Evolutionary conservation across 2,329 filamentous ascomycete genomes (phyloP).

Genomic region (Anthostomella pinea): DNA sequence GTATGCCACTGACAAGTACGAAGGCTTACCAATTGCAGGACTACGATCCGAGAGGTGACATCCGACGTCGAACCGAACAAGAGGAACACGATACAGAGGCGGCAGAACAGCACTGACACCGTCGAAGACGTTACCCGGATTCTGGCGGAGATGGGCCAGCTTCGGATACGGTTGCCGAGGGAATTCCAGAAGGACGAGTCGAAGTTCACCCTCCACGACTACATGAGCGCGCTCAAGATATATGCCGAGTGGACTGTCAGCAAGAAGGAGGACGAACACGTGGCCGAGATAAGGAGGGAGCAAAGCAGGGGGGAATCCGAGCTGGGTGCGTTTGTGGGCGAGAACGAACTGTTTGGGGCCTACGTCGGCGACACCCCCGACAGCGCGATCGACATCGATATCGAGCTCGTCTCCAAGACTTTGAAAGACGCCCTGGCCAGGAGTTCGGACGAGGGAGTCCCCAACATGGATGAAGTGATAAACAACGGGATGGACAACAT

Average conservation of each 20-base stretch:
- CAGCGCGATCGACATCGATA: conserved; percentile 39
- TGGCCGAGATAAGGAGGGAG: conserved; percentile 5
- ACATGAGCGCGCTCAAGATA: conserved; percentile 67
- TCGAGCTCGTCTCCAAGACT: conserved; percentile 24
- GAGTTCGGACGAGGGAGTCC: conserved; percentile 16
- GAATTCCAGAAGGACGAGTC: conserved; percentile 63
- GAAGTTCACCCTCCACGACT: conserved; percentile 65
- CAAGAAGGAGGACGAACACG: conserved; percentile 19
- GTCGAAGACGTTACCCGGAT: conserved; percentile 33
- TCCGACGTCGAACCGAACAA: conserved; percentile 18
- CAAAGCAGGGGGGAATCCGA: conserved; percentile 4
- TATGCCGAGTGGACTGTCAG: conserved; percentile 44
- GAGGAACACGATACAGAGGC: conserved; percentile 21
- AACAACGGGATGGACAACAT: conserved; percentile 17
- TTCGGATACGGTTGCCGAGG: conserved; percentile 31
- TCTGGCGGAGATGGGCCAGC: conserved; percentile 33
- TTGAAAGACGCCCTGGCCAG: conserved; percentile 18
- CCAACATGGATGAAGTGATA: conserved; percentile 30
- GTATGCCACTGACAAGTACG: conserved; percentile 4
- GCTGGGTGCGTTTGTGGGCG: conserved; percentile 28
- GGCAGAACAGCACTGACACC: conserved; percentile 22
- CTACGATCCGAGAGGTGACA: conserved; percentile 24
- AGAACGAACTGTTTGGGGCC: conserved; percentile 25
- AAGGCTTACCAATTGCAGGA: conserved; percentile 23
- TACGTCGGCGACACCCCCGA: conserved; percentile 38